Conservation (phyloP, 2,329 filamentous ascomycete species). For the Fusarium chlamydosporum region DNA sequence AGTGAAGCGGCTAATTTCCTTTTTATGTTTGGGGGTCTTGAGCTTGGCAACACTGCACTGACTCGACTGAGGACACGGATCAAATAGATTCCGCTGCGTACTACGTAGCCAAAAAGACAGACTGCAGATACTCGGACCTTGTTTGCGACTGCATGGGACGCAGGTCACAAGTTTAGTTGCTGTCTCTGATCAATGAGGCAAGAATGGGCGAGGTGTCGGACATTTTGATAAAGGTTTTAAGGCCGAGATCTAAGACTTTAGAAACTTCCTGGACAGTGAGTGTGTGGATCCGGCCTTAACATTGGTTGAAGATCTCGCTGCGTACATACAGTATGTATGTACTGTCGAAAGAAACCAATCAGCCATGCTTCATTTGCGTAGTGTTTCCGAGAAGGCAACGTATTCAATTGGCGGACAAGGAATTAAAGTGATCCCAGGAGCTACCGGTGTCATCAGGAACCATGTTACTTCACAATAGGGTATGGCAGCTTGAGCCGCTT, state of each 20-base stretch:
- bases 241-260: constrained; percentile 39
- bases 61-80: constrained; percentile 8
- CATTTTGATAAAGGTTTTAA: constrained; percentile 37
- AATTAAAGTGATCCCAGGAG: neutral
- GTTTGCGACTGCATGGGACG: constrained; percentile 19
- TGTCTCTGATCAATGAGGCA: constrained; percentile 3
- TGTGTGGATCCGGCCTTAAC: neutral
- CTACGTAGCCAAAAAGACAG: neutral
- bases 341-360: constrained; percentile 1
- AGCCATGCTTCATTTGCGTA: neutral
- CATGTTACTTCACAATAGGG: neutral
- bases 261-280: neutral
- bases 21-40: constrained; percentile 2
- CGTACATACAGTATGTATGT: too few species aligned
- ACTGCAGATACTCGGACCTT: neutral
- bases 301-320: neutral
- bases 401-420: neutral
- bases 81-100: constrained; percentile 3
- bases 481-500: neutral
- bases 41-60: constrained; percentile 1
- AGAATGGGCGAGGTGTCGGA: constrained; percentile 39
- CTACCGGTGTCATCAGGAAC: neutral
- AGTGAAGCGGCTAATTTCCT: constrained; percentile 11
- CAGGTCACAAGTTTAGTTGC: constrained; percentile 14
- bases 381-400: neutral